Conservation (phyloP, 345 rosid species). For the Linum usitatissimum region DNA sequence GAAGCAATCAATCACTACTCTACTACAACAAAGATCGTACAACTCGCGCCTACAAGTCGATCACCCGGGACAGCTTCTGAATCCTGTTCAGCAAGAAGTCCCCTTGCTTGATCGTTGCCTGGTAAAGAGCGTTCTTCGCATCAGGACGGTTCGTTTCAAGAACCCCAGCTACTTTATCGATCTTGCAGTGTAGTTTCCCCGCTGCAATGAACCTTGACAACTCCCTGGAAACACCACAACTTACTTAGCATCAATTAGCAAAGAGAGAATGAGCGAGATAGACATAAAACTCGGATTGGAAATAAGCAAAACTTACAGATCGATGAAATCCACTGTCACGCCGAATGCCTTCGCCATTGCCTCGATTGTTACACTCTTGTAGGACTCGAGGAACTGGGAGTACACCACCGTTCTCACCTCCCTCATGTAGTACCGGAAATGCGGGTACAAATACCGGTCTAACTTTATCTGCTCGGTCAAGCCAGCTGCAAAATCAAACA, state of each 20-base stretch:
- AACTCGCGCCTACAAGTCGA: conserved; percentile 48
- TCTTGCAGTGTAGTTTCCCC: conserved; percentile 98
- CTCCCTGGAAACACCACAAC: conserved; percentile 42
- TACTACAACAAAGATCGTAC: no score
- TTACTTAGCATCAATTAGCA: neutral
- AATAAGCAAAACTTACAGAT: conserved; percentile 46
- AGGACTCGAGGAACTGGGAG: conserved; percentile 91
- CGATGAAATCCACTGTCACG: conserved; percentile 83
- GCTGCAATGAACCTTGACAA: conserved; percentile 92
- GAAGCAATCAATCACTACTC: no score
- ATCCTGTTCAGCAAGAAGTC: conserved; percentile 91
- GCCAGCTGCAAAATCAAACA: conserved; percentile 44
- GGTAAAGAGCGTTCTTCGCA: conserved; percentile 97
- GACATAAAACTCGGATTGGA: neutral
- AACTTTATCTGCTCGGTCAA: conserved; percentile 74
- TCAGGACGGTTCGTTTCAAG: conserved; percentile 96
- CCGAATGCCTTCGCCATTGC: conserved; percentile 99
- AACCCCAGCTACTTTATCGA: conserved; percentile 97
- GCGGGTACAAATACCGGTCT: conserved; percentile 84
- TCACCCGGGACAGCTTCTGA: conserved; percentile 95
- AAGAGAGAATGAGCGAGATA: no score
- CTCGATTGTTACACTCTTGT: conserved; percentile 92
- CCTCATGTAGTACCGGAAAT: conserved; percentile 96
- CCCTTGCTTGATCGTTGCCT: conserved; percentile 97
- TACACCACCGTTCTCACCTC: conserved; percentile 90